Conservation (phyloP, 192 early-diverging fungal species). For the Backusella mclennaniae region DNA sequence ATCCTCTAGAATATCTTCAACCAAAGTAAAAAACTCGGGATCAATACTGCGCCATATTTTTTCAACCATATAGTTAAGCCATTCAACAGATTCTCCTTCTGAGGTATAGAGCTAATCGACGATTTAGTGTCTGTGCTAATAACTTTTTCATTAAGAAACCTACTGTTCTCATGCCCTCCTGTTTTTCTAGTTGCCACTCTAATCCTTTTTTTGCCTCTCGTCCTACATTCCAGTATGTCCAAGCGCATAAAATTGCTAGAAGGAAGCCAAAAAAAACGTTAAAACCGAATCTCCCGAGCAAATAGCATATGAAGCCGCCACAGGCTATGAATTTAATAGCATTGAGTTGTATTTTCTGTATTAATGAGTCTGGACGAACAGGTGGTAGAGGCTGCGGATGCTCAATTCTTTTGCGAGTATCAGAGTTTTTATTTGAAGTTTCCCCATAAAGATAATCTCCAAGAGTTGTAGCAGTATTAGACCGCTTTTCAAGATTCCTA, state of each 20-base stretch:
- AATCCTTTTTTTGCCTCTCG: slow-evolving; percentile 16
- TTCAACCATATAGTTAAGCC: slow-evolving; percentile 30
- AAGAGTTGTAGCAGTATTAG: not conserved
- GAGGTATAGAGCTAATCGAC: slow-evolving; percentile 8
- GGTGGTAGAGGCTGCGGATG: not conserved
- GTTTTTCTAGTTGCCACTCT: slow-evolving; percentile 34
- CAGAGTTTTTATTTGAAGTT: not conserved
- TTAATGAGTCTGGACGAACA: slow-evolving; percentile 1
- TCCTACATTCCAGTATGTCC: slow-evolving; percentile 23
- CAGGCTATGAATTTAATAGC: slow-evolving; percentile 26
- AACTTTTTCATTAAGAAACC: not conserved
- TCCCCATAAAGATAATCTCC: not conserved
- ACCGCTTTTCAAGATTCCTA: not conserved
- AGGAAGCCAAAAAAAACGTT: not conserved
- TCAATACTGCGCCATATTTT: slow-evolving; percentile 34
- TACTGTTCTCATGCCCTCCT: slow-evolving; percentile 27
- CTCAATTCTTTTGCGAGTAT: not conserved
- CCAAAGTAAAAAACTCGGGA: slow-evolving; percentile 19
- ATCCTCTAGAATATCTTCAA: slow-evolving; percentile 34
- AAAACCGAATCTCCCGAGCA: slow-evolving; percentile 14
- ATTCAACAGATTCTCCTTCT: slow-evolving; percentile 28
- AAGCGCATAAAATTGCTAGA: slow-evolving; percentile 2
- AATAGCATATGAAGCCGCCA: slow-evolving; percentile 16
- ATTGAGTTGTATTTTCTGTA: slow-evolving; percentile 8
- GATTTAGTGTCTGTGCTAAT: too few relatives aligned